These are phyloP conservation scores for Pyricularia grisea DNA, from an alignment of 2,329 filamentous ascomycete species.

Conservation along the genomic window DNA sequence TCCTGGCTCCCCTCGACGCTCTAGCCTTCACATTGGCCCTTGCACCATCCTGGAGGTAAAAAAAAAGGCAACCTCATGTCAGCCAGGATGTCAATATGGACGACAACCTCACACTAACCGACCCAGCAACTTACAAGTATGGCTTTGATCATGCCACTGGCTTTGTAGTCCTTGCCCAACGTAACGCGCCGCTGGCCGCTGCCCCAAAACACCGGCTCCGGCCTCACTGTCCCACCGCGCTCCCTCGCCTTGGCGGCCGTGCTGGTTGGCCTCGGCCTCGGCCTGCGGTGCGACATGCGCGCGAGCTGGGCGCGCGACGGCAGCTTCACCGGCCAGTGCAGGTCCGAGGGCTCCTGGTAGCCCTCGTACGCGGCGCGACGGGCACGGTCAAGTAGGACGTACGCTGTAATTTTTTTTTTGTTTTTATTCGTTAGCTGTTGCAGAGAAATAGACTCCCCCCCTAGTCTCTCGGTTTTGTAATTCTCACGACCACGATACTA, in stretches of 20 bases:
- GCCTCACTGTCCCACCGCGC: background rate
- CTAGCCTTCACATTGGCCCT: background rate
- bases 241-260: background rate
- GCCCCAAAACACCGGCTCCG: background rate
- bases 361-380: constrained; percentile 11
- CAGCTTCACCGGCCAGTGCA: constrained; percentile 7
- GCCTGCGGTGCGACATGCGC: constrained; percentile 4
- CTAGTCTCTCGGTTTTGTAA: background rate
- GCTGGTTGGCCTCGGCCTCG: background rate
- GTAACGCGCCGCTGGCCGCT: background rate
- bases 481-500: background rate
- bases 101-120: background rate
- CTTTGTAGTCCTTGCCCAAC: background rate
- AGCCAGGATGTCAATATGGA: background rate
- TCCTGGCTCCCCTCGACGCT: background rate
- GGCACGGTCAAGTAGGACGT: constrained; percentile 10
- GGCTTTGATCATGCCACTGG: background rate
- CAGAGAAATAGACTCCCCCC: background rate
- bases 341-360: constrained; percentile 5
- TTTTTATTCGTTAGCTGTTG: background rate
- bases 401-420: background rate
- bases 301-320: constrained; percentile 4
- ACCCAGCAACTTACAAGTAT: background rate
- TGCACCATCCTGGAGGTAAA: background rate
- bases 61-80: background rate